Evolutionary conservation across 2,329 filamentous ascomycete species (phyloP), one percentile per base, ranked within the genome.

Genomic region (Fusarium veterinarium): DNA sequence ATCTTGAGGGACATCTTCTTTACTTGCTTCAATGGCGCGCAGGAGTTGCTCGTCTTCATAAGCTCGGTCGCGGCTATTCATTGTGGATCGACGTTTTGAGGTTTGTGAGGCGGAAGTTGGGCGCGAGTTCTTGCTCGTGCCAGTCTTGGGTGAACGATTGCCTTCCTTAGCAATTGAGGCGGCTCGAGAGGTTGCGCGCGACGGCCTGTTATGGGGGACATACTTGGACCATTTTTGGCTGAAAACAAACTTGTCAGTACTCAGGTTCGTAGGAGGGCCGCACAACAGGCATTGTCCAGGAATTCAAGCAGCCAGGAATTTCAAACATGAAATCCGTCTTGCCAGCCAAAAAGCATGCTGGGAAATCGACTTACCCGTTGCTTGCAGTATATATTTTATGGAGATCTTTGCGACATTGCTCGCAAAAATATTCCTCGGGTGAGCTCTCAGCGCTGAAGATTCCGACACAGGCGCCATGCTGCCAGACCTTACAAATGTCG

Each of bases 401-500:
- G 58, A 97, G 88, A 80, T 97, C 95, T 80, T 95, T 95, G 74
- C 93, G 91, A 84, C 96, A 99, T 81, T 94, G 90, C 84, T 99
- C 96, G 84, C 96, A 99, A 80, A 96, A 99, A 85, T 99, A 99
- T 82, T 98, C 95, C 60, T 98, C 95, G 14, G 96, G 96, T 74
- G 94, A 95, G 81, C 93, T 92, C 75, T 93, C 92, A 82, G 97
- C 95, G 75, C 96, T 96, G 85, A 97, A 95, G 79, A 99, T 97
- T 68, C 96, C 95, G 67, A 99, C 95, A 80, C 96, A 99, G 68
- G 95, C 95, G 78, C 96, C 96, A 81, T 99, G 96, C 82, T 99
- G 96, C 96, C 95, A 99, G 72, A 98, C 96, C 81, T 97, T 97
- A 86, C 96, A 99, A 73, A 93, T 88, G 83, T 98, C 96, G 88